phyloP scores from a whole-genome alignment of 139 green algal genomes.

The Chlamydomonas applanata region DNA sequence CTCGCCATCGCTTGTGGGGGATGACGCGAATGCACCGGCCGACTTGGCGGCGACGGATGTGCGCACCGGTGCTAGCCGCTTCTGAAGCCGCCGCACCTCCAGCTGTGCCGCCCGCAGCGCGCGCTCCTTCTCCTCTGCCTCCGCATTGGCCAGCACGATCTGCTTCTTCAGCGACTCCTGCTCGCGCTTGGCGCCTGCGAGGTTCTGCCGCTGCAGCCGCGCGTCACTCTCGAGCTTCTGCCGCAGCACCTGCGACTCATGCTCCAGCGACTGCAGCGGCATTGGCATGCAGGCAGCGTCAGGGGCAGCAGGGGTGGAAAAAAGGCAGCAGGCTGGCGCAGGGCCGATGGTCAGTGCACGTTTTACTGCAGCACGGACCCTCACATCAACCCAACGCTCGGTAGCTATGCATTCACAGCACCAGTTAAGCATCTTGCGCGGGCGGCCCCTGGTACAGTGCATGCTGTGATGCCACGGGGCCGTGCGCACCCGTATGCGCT shows the following conservation, averaged over 20 bases:
- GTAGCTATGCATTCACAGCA: too few relatives aligned
- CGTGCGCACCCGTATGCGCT: not conserved
- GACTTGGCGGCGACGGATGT: too few relatives aligned
- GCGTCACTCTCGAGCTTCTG: constrained; percentile 8
- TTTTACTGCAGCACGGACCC: too few relatives aligned
- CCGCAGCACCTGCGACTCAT: not conserved
- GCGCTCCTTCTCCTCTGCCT: constrained; percentile 1
- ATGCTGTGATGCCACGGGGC: too few relatives aligned
- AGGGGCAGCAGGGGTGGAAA: too few relatives aligned
- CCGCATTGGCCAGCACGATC: not conserved
- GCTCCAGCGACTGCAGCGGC: constrained; percentile 4
- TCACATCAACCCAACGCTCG: too few relatives aligned
- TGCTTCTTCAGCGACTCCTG: constrained; percentile 13
- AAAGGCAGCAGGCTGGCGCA: too few relatives aligned
- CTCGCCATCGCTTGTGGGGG: not conserved
- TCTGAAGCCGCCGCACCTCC: not conserved
- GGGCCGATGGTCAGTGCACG: too few relatives aligned
- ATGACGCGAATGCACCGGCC: not conserved
- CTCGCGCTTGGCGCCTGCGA: constrained; percentile 3
- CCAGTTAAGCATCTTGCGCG: too few relatives aligned
- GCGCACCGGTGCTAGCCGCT: not conserved
- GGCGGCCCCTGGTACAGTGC: not conserved
- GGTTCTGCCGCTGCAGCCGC: constrained; percentile 5
- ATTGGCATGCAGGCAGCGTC: too few relatives aligned
- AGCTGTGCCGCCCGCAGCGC: constrained; percentile 5